A percentile compares a stretch with the other conserved stretches of the same genome.
Conservation (phyloP, 2,329 filamentous ascomycete species). For the Trichophyton benhamiae region DNA sequence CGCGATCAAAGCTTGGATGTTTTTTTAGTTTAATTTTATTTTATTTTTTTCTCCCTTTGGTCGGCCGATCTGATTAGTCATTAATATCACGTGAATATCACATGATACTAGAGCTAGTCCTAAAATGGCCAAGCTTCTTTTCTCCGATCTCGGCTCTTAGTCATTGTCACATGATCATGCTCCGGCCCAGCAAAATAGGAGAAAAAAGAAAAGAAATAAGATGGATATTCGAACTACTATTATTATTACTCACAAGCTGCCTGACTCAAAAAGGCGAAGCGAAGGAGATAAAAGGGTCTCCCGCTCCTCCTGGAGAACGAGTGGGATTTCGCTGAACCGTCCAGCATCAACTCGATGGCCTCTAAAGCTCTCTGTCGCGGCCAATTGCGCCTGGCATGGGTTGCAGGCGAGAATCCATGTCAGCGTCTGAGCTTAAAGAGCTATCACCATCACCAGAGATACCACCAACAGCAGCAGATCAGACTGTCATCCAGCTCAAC, state of each 20-base stretch:
- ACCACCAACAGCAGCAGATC: not conserved
- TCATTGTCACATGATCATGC: not conserved
- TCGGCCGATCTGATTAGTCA: not conserved
- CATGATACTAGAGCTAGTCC: not conserved
- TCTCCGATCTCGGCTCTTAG: slow-evolving; percentile 3
- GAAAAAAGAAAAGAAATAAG: not conserved
- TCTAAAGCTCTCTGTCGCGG: not conserved
- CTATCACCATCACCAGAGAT: not conserved
- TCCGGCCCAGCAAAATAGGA: not conserved
- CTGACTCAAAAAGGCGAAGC: not conserved
- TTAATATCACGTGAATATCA: not conserved
- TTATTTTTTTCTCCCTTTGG: not conserved
- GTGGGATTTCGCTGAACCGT: not conserved
- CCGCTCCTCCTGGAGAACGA: not conserved
- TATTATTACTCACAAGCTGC: not conserved
- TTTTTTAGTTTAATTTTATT: not conserved
- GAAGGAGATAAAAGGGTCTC: not conserved
- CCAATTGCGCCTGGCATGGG: not conserved
- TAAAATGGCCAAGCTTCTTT: not conserved
- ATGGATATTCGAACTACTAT: not conserved
- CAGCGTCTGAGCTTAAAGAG: slow-evolving; percentile 2
- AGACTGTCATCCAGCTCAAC: slow-evolving; percentile 48
- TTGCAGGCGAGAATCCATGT: not conserved
- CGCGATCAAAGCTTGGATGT: not conserved
- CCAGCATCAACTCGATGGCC: not conserved